Evolutionary conservation across 768 basidiomycete genomes (phyloP).

Genomic region (Phlebiopsis flavidoalba): DNA sequence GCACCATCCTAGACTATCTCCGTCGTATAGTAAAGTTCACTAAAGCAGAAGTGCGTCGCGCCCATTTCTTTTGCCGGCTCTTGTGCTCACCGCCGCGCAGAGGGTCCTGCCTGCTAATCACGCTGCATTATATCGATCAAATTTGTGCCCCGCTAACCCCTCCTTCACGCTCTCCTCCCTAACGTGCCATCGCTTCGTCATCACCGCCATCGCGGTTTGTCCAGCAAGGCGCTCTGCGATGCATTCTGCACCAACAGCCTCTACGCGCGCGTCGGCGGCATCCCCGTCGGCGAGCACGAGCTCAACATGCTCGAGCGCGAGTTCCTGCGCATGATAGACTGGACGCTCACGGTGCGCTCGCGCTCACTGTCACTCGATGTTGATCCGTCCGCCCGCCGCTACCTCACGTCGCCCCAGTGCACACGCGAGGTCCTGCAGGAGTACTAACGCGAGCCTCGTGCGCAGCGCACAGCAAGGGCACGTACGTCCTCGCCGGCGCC

Average conservation of each 20-base stretch:
- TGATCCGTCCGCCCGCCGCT: slow-evolving; percentile 22
- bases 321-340: slow-evolving; percentile 87
- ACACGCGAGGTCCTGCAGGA: slow-evolving; percentile 87
- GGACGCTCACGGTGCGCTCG: slow-evolving; percentile 83
- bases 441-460: slow-evolving; percentile 89
- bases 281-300: slow-evolving; percentile 76
- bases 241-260: slow-evolving; percentile 91
- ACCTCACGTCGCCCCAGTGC: slow-evolving; percentile 50
- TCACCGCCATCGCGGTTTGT: slow-evolving; percentile 88
- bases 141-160: slow-evolving; percentile 83
- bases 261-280: slow-evolving; percentile 96
- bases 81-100: slow-evolving; percentile 30
- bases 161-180: slow-evolving; percentile 92
- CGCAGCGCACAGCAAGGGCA: slow-evolving; percentile 70
- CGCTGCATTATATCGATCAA: slow-evolving; percentile 88
- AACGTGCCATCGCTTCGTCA: slow-evolving; percentile 97
- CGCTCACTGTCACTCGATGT: slow-evolving; percentile 5
- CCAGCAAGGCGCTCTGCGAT: slow-evolving; percentile 94
- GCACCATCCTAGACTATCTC: slow-evolving; percentile 88
- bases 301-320: slow-evolving; percentile 94
- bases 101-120: slow-evolving; percentile 77
- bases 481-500: slow-evolving; percentile 47
- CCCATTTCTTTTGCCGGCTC: slow-evolving; percentile 1
- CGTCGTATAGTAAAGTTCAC: slow-evolving; percentile 92
- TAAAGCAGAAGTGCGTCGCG: slow-evolving; percentile 77